A percentile compares a stretch with the other conserved stretches of the same genome.
Conservation (phyloP, 139 green algal species). For the Haematococcus sp. region DNA sequence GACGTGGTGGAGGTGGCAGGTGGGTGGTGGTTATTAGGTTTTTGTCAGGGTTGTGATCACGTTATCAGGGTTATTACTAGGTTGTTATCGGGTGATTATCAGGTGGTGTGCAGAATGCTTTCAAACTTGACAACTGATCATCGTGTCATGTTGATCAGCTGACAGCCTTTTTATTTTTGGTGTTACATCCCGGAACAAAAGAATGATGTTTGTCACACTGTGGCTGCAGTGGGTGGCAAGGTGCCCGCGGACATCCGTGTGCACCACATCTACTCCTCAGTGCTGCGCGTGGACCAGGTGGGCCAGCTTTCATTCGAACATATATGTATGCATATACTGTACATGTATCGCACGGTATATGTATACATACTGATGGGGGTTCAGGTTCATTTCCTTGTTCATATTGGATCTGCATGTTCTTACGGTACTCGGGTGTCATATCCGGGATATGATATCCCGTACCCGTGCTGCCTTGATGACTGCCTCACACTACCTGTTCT, state of each 20-base stretch:
- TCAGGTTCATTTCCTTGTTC: too few relatives aligned
- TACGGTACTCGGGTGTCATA: too few relatives aligned
- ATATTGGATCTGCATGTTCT: too few relatives aligned
- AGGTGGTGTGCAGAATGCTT: too few relatives aligned
- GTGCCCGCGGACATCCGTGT: constrained; percentile 76
- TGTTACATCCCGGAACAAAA: too few relatives aligned
- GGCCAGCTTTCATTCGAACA: not conserved
- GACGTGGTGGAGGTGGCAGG: constrained; percentile 88
- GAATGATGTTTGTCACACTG: not conserved
- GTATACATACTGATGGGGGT: too few relatives aligned
- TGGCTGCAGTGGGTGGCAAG: constrained; percentile 76
- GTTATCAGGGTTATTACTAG: not conserved
- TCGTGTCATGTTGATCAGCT: too few relatives aligned
- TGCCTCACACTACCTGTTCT: not conserved
- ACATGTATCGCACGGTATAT: too few relatives aligned
- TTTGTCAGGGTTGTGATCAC: not conserved
- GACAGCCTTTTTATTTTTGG: too few relatives aligned
- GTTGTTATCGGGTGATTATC: not conserved
- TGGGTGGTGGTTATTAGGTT: not conserved
- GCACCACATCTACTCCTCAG: constrained; percentile 43
- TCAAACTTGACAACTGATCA: too few relatives aligned
- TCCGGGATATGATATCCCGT: too few relatives aligned
- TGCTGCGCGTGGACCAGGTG: constrained; percentile 65
- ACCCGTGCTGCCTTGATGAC: constrained; percentile 1
- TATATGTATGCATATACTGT: too few relatives aligned